These are phyloP conservation scores for Narthecium ossifragum DNA, from an alignment of 106 monocot species.

Conservation along the genomic window DNA sequence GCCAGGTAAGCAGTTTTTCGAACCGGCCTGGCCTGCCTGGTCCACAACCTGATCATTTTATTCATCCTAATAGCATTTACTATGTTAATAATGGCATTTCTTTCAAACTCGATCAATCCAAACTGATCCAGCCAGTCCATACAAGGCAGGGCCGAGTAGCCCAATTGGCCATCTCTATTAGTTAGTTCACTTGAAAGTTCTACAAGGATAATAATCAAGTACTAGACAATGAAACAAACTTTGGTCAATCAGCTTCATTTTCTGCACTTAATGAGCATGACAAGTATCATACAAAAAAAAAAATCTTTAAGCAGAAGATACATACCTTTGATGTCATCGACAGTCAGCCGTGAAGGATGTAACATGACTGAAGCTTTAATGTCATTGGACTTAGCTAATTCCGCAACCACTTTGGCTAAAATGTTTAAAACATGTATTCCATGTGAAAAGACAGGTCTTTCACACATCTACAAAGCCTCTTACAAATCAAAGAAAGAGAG, in stretches of 20 bases:
- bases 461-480: neutral
- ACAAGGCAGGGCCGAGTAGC: too few species aligned
- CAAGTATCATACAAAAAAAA: neutral
- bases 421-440: neutral
- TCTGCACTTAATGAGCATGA: neutral
- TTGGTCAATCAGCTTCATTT: too few species aligned
- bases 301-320: neutral
- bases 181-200: too few species aligned
- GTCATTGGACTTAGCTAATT: constrained; percentile 20
- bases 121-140: too few species aligned
- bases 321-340: constrained; percentile 33
- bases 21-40: too few species aligned
- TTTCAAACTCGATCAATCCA: too few species aligned
- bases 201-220: neutral
- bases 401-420: constrained; percentile 26
- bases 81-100: too few species aligned
- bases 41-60: too few species aligned
- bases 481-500: neutral
- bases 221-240: too few species aligned
- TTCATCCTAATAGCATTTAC: too few species aligned
- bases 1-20: too few species aligned
- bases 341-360: constrained; percentile 24
- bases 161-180: too few species aligned
- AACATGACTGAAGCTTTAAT: constrained; percentile 23
- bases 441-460: neutral